Evolutionary conservation across 495 filamentous ascomycete genomes (phyloP).

Genomic region (Pseudotulostoma volvatum): DNA sequence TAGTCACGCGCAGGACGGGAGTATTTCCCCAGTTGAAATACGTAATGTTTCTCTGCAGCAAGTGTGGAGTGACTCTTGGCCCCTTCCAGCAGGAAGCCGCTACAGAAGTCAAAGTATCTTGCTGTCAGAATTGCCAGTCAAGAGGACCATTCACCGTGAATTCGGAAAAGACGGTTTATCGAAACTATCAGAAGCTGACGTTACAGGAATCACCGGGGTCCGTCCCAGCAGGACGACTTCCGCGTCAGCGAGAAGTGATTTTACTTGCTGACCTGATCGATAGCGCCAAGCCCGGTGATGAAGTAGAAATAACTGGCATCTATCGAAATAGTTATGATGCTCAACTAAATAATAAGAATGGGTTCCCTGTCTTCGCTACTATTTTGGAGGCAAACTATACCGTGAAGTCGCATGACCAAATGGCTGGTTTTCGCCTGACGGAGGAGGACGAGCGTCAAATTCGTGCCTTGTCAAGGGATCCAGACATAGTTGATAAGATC

Average conservation of each 20-base stretch:
- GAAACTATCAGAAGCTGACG: constrained; percentile 96
- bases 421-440: constrained; percentile 89
- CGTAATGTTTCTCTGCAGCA: constrained; percentile 89
- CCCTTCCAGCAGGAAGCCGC: constrained; percentile 96
- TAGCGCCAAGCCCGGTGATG: constrained; percentile 90
- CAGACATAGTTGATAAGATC: constrained; percentile 87
- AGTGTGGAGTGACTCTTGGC: constrained; percentile 81
- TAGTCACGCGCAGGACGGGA: constrained; percentile 89
- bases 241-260: constrained; percentile 87
- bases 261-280: constrained; percentile 97
- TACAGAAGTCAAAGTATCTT: constrained; percentile 87
- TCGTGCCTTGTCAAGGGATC: constrained; percentile 69
- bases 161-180: constrained; percentile 96
- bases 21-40: constrained; percentile 98
- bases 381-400: constrained; percentile 96
- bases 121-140: constrained; percentile 95
- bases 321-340: constrained; percentile 99
- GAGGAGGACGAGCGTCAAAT: constrained; percentile 93
- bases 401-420: constrained; percentile 92
- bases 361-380: constrained; percentile 96
- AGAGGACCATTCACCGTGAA: constrained; percentile 91
- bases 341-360: constrained; percentile 95
- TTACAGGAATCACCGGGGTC: constrained; percentile 96
- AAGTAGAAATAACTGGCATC: constrained; percentile 91
- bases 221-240: constrained; percentile 89